These are phyloP conservation scores for Micractinium conductrix DNA, from an alignment of 139 green algal genomes.

Conservation along the genomic window DNA sequence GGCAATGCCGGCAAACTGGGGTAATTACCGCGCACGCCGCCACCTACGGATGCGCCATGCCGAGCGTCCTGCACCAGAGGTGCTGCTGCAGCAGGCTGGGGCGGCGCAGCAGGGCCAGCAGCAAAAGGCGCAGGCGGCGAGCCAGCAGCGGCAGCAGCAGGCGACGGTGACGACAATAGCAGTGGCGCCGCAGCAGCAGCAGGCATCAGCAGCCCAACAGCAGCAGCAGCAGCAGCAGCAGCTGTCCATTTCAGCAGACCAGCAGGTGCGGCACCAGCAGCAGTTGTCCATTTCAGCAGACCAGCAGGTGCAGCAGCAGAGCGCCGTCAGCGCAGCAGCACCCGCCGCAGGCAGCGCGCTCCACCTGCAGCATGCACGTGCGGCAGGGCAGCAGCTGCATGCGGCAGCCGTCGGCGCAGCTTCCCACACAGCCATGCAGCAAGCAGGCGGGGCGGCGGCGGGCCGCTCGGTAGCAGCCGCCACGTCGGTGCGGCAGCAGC, in stretches of 20 bases:
- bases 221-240: neutral
- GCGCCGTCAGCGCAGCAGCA: neutral
- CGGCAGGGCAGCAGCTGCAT: neutral
- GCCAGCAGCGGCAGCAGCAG: neutral
- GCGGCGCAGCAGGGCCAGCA: neutral
- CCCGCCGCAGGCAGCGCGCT: neutral
- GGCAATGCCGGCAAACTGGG: too few species aligned
- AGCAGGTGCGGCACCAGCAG: neutral
- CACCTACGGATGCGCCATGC: constrained; percentile 3
- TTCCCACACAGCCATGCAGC: neutral
- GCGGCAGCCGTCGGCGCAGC: neutral
- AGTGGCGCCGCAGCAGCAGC: neutral
- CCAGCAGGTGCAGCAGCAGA: too few species aligned
- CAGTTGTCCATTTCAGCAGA: too few species aligned
- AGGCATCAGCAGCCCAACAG: constrained; percentile 2
- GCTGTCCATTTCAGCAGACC: neutral
- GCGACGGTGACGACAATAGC: neutral
- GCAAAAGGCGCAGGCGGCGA: neutral
- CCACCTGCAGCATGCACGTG: neutral
- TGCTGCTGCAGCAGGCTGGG: neutral
- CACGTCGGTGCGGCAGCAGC: neutral
- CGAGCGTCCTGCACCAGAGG: constrained; percentile 2
- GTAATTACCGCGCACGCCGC: neutral
- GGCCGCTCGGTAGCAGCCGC: neutral
- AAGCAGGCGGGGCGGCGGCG: neutral